Percentiles rank a stretch among this genome's conserved stretches.
These are phyloP conservation scores for Plasmodium coatneyi DNA, from an alignment of 169 alveolate genomes.

Conservation along the genomic window DNA sequence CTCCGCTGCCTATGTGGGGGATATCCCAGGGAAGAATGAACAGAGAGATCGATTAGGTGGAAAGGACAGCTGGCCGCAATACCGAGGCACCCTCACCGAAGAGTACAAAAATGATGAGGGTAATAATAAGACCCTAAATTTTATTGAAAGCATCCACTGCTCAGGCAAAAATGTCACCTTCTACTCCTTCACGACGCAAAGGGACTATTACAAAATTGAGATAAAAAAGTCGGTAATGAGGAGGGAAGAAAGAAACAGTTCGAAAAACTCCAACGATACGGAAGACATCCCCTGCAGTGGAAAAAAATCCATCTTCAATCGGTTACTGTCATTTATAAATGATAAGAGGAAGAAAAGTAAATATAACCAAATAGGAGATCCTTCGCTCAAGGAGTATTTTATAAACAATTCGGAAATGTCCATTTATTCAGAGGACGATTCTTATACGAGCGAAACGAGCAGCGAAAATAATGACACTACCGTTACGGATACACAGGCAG, in stretches of 20 bases:
- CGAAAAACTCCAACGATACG: background rate
- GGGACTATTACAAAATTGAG: constrained; percentile 62
- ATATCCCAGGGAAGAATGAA: background rate
- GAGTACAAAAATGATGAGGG: background rate
- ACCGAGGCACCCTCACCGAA: background rate
- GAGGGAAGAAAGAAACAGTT: background rate
- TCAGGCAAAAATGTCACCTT: constrained; percentile 43
- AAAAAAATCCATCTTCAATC: constrained; percentile 41
- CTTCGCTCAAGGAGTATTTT: constrained; percentile 45
- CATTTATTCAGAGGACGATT: constrained; percentile 38
- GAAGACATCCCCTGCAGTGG: constrained; percentile 10
- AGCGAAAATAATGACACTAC: constrained; percentile 5
- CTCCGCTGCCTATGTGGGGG: background rate
- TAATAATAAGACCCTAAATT: constrained; percentile 13
- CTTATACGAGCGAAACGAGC: constrained; percentile 65
- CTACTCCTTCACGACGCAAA: constrained; percentile 55
- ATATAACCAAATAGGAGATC: constrained; percentile 37
- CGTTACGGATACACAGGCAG: background rate
- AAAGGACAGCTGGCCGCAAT: background rate
- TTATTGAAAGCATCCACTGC: constrained; percentile 49
- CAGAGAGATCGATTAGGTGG: background rate
- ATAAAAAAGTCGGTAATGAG: background rate
- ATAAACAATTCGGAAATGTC: constrained; percentile 11
- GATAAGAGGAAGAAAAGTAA: constrained; percentile 19
- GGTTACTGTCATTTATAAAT: constrained; percentile 23